Base-by-base conservation (phyloP, 176 grass and related monocot species). In the Areca catechu region DNA sequence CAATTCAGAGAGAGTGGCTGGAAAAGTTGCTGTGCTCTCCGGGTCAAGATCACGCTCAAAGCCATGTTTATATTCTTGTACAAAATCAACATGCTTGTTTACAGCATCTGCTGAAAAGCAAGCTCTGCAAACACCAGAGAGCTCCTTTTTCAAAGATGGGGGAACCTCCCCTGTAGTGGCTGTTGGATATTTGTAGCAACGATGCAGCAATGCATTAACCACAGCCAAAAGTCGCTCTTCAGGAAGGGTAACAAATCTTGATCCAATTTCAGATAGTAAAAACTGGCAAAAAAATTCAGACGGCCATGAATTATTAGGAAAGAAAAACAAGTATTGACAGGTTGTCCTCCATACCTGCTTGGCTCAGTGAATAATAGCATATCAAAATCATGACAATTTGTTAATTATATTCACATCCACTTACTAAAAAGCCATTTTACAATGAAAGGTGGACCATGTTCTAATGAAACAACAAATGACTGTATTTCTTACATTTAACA, bases 1-100 rank as follows among this genome's bases (percentile, higher is more conserved):
- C 59, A 98, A 69, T 62, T 98, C 88, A 52, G 93, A 69, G 17
- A 98, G 81, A 5, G 87, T 92, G 67, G 87, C 79, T 1, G 93
- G 93, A 56, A 98, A 98, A 54, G 93, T 98, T 65, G 87, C 80
- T 70, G 87, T 82, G 19, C 84, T 91, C 64, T 98, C 93, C 48
- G 93, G 93, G 60, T 98, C 93, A 77, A 98, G 87, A 76, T 92
- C 84, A 68, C 78, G 86, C 52, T 98, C 93, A 71, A 98, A 98
- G 27, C 92, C 93, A 58, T 85, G 83, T 74, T 98, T 92, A 78
- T 98, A 98, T 58, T 92, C 93, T 70, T 81, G 88, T 57, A 98
- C 93, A 85, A 98, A 98, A 77, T 98, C 93, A 57, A 98, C 93
- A 63, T 98, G 93, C 67, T 98, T 98, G 75, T 88, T 98, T 62